Percentiles rank a stretch among this genome's conserved stretches.
These are phyloP conservation scores for Clavispora carvajalis DNA, from an alignment of 805 yeast species.

Conservation along the genomic window DNA sequence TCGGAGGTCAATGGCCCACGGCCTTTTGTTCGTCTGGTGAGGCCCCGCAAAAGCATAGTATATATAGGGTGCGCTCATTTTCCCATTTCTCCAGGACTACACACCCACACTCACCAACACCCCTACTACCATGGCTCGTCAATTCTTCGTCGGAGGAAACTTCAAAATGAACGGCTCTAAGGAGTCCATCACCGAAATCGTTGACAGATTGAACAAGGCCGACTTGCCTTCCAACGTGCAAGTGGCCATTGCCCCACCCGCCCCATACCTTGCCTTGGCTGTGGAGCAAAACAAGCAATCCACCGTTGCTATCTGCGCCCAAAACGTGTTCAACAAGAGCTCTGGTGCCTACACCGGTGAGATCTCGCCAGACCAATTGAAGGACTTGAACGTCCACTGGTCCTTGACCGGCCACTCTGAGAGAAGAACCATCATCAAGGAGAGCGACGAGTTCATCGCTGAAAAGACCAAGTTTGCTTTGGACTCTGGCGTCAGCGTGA, in stretches of 20 bases:
- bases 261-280: conserved; percentile 81
- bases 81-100: not conserved
- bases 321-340: conserved; percentile 81
- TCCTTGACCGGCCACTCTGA: conserved; percentile 97
- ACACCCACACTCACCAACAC: not conserved
- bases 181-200: conserved; percentile 76
- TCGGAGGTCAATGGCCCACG: conserved; percentile 10
- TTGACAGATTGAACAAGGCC: conserved; percentile 76
- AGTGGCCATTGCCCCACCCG: conserved; percentile 96
- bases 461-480: conserved; percentile 92
- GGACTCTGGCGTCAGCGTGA: conserved; percentile 83
- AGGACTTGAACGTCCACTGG: conserved; percentile 92
- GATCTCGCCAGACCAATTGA: conserved; percentile 79
- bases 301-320: conserved; percentile 81
- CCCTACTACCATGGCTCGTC: conserved; percentile 57
- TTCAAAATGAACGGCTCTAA: conserved; percentile 97
- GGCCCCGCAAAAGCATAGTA: conserved; percentile 3
- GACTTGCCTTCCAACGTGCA: conserved; percentile 73
- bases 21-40: conserved; percentile 2
- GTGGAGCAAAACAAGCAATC: conserved; percentile 61
- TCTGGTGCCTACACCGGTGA: conserved; percentile 99
- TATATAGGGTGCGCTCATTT: conserved; percentile 2
- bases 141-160: conserved; percentile 98
- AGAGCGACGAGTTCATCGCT: conserved; percentile 86
- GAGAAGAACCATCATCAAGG: conserved; percentile 92